A percentile compares a stretch with the other conserved stretches of the same genome.
Conservation (phyloP, 2,329 filamentous ascomycete species). For the Beauveria brongniartii region DNA sequence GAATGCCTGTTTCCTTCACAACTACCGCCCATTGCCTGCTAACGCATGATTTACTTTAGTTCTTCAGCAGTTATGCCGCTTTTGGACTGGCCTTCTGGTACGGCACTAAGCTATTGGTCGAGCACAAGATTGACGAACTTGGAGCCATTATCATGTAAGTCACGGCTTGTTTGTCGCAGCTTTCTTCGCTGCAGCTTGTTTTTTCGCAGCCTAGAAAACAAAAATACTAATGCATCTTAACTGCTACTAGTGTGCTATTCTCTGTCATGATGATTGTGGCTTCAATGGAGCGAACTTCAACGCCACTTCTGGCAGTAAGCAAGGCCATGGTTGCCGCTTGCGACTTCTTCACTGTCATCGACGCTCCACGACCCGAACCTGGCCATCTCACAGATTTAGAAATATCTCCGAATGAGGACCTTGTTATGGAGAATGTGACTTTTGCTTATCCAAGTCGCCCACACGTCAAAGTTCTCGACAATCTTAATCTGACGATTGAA, state of each 20-base stretch:
- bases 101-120: conserved; percentile 42
- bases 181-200: too few relatives aligned
- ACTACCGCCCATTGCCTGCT: too few relatives aligned
- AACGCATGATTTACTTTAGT: conserved; percentile 23
- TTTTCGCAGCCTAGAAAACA: too few relatives aligned
- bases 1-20: neutral
- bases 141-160: conserved; percentile 48
- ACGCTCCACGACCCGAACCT: conserved; percentile 32
- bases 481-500: conserved; percentile 49
- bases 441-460: conserved; percentile 66
- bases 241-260: conserved; percentile 36
- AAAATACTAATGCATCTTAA: neutral
- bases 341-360: conserved; percentile 49
- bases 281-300: conserved; percentile 48
- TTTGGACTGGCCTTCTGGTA: conserved; percentile 58
- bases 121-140: conserved; percentile 39
- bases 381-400: conserved; percentile 29
- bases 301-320: conserved; percentile 47
- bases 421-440: conserved; percentile 50
- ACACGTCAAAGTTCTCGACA: conserved; percentile 54
- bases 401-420: conserved; percentile 29
- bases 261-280: conserved; percentile 52
- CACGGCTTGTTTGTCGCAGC: neutral
- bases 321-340: conserved; percentile 51
- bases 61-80: conserved; percentile 43